Conservation (phyloP, 1,139 yeast species). For the Yamadazyma dendronema region DNA sequence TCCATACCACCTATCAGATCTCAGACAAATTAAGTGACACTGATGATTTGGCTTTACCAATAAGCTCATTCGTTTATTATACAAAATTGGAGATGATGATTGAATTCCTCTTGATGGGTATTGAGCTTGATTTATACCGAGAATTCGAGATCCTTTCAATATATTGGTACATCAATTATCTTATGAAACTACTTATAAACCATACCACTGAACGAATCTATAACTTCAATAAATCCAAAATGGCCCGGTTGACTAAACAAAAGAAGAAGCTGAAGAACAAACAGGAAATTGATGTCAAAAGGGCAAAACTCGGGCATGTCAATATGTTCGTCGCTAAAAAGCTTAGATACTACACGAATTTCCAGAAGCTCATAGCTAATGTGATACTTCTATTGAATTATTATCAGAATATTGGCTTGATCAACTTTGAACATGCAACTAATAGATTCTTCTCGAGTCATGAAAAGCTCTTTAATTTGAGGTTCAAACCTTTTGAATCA, state of each 20-base stretch:
- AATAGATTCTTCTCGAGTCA: constrained; percentile 30
- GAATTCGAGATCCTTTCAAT: constrained; percentile 67
- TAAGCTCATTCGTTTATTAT: constrained; percentile 67
- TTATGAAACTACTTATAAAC: constrained; percentile 47
- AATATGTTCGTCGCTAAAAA: constrained; percentile 20
- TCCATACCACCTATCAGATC: constrained; percentile 29
- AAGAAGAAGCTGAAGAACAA: constrained; percentile 45
- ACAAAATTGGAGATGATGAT: constrained; percentile 69
- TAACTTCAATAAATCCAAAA: constrained; percentile 34
- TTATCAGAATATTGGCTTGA: constrained; percentile 23
- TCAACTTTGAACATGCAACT: constrained; percentile 36
- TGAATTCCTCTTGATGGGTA: constrained; percentile 69
- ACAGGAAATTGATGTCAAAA: constrained; percentile 38
- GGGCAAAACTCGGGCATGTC: constrained; percentile 18
- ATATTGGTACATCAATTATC: constrained; percentile 64
- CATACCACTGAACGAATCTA: constrained; percentile 50
- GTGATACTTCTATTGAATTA: constrained; percentile 21
- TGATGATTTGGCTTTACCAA: constrained; percentile 42
- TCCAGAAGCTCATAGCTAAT: constrained; percentile 32
- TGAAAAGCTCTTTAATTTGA: constrained; percentile 56
- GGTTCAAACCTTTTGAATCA: constrained; percentile 81
- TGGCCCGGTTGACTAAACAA: constrained; percentile 40
- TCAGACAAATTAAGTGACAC: constrained; percentile 31
- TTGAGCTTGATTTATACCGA: constrained; percentile 73
- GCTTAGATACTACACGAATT: constrained; percentile 34